A percentile compares a stretch with the other conserved stretches of the same genome.
phyloP scores from a whole-genome alignment of 2,329 filamentous ascomycete genomes.

The Diaporthe nobilis region DNA sequence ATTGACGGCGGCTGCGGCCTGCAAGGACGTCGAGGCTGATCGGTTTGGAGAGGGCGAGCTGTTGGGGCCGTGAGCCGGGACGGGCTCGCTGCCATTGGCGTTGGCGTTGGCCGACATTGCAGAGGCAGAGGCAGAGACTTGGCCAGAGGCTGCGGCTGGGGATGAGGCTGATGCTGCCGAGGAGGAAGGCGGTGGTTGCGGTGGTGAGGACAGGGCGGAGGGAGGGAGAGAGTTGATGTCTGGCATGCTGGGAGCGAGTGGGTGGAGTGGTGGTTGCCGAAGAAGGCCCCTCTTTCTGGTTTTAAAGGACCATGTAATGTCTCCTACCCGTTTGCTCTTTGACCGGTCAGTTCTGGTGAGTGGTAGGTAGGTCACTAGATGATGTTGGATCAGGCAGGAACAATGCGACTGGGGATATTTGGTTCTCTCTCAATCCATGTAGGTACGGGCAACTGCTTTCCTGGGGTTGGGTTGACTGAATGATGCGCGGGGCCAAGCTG shows the following conservation, averaged over 20 bases:
- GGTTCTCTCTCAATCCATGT: constrained; percentile 15
- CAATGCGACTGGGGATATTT: neutral
- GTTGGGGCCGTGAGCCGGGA: constrained; percentile 49
- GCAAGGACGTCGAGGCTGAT: constrained; percentile 78
- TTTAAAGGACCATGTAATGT: constrained; percentile 16
- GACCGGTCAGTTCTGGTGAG: constrained; percentile 3
- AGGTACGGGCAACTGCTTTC: neutral
- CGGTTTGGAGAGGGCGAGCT: constrained; percentile 68
- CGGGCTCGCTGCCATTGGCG: constrained; percentile 45
- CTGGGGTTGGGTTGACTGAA: neutral
- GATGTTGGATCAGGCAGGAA: constrained; percentile 17
- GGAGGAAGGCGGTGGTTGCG: constrained; percentile 1
- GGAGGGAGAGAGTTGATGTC: constrained; percentile 71
- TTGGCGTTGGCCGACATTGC: constrained; percentile 52
- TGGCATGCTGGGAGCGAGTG: constrained; percentile 50
- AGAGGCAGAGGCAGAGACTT: constrained; percentile 50
- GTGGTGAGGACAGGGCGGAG: constrained; percentile 46
- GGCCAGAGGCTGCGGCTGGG: constrained; percentile 50
- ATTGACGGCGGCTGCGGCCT: constrained; percentile 83
- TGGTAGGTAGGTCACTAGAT: neutral
- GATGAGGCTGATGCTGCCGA: constrained; percentile 48
- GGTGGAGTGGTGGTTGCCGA: neutral
- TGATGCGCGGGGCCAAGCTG: neutral
- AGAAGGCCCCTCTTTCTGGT: constrained; percentile 17
- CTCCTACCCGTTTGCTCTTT: neutral